Conservation (phyloP, 2,329 filamentous ascomycete species). For the Venturia effusa region DNA sequence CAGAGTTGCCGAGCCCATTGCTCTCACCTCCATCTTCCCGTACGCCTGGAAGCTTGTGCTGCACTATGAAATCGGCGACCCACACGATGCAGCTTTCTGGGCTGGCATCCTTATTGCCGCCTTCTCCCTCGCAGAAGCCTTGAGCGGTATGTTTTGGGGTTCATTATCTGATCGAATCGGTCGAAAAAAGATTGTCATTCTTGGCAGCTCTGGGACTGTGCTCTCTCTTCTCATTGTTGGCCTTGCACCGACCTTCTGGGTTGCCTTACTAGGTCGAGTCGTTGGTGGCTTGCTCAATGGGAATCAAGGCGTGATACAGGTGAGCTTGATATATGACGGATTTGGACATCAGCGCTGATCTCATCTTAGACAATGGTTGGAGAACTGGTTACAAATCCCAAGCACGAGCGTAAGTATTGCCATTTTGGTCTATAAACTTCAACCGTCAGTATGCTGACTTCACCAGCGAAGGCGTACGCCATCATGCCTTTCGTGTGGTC, state of each 20-base stretch:
- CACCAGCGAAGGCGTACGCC: conserved; percentile 66
- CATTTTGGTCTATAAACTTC: not conserved
- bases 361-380: conserved; percentile 68
- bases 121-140: conserved; percentile 76
- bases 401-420: conserved; percentile 64
- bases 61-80: conserved; percentile 25
- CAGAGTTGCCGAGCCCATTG: conserved; percentile 83
- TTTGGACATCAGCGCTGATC: not conserved
- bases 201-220: conserved; percentile 63
- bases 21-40: conserved; percentile 86
- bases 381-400: conserved; percentile 70
- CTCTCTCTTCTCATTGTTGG: conserved; percentile 75
- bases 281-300: conserved; percentile 79
- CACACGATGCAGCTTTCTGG: conserved; percentile 61
- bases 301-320: conserved; percentile 69
- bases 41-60: conserved; percentile 43
- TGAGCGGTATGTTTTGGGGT: conserved; percentile 60
- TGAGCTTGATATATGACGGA: not conserved
- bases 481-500: conserved; percentile 94
- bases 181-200: conserved; percentile 28
- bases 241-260: conserved; percentile 71
- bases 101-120: conserved; percentile 80
- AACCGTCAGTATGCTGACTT: conserved; percentile 10
- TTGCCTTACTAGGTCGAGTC: conserved; percentile 65
- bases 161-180: conserved; percentile 28